A percentile compares a stretch with the other conserved stretches of the same genome.
Evolutionary conservation across 805 yeast species (phyloP).

Genomic region (Wickerhamiella domercqiae): DNA sequence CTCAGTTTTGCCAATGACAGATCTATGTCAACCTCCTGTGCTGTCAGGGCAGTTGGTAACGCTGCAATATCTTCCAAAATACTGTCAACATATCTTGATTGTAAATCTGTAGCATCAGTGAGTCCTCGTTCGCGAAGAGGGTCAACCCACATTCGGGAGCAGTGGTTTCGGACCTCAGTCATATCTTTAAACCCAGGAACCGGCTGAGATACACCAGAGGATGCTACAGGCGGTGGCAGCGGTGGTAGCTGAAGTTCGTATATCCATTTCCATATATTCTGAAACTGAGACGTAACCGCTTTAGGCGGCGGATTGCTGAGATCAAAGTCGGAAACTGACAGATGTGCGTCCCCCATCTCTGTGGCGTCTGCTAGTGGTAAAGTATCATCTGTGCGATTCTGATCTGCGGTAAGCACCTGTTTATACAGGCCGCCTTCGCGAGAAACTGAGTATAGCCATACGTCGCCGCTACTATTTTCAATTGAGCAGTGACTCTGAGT

Average conservation of each 20-base stretch:
- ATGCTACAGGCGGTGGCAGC: conserved; percentile 1
- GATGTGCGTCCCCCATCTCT: not conserved
- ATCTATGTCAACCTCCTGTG: not conserved
- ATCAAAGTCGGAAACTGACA: conserved; percentile 5
- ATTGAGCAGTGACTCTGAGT: conserved; percentile 13
- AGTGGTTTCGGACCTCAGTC: conserved; percentile 8
- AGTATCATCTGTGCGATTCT: not conserved
- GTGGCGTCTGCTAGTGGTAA: conserved; percentile 6
- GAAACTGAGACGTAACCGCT: conserved; percentile 6
- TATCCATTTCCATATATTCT: conserved; percentile 6
- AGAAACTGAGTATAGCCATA: conserved; percentile 8
- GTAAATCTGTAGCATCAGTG: conserved; percentile 15
- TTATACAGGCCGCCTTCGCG: conserved; percentile 14
- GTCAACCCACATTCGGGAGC: conserved; percentile 16
- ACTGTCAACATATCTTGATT: conserved; percentile 11
- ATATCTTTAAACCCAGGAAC: conserved; percentile 5
- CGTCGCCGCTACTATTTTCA: conserved; percentile 2
- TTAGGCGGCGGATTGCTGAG: not conserved
- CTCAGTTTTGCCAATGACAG: not conserved
- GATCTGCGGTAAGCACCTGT: conserved; percentile 5
- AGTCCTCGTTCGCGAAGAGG: conserved; percentile 14
- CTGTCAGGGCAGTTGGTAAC: conserved; percentile 5
- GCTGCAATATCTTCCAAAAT: conserved; percentile 11
- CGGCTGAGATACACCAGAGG: not conserved
- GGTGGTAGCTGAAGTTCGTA: conserved; percentile 5